Base-by-base conservation (phyloP, 2,329 filamentous ascomycete species). In the Clarireedia sp. region DNA sequence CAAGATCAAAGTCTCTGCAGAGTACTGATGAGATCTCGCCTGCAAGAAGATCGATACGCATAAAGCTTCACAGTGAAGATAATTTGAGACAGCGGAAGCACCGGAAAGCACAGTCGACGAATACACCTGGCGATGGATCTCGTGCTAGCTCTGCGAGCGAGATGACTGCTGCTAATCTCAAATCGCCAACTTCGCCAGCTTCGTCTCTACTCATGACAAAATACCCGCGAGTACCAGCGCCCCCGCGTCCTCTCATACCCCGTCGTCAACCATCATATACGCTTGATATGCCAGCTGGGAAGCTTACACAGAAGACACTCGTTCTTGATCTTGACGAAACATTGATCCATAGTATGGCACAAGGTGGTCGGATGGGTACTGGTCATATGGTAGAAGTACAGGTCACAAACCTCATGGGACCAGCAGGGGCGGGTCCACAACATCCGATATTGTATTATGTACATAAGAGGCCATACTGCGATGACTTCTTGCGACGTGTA, bases 371-470 rank as follows among this genome's bases (percentile, higher is more conserved):
- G 57, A 96, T 96, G 86, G 92, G 89, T 65, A 92, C 89, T 19
- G 94, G 94, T 17, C 94, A 99, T 73, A 99, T 99, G 94, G 91
- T 99, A 51, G 94, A 99, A 74, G 94, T 99, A 60, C 90, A 90
- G 65, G 79, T 96, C 58, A 89, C 87, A 69, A 85, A 83, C 59
- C 74, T 82, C 54, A 80, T 89, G 45, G 85, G 82, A 54, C 80
- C 82, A 48, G 83, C 82, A 33, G 84, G 86, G 24, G 80, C 84
- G 62, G 89, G 88, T 7, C 89, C 90, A 41, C 92, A 96, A 67
- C 91, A 99, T 68, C 94, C 94, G 1, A 97, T 99, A 63, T 74
- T 99, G 59, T 99, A 99, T 75, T 99, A 96, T 76, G 94, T 99
- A 51, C 94, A 99, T 74, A 97, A 99, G 73, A 86, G 94, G 60